A percentile compares a stretch with the other conserved stretches of the same genome.
Evolutionary conservation across 768 basidiomycete species (phyloP).

Genomic region (Xanthoconium stramineum): DNA sequence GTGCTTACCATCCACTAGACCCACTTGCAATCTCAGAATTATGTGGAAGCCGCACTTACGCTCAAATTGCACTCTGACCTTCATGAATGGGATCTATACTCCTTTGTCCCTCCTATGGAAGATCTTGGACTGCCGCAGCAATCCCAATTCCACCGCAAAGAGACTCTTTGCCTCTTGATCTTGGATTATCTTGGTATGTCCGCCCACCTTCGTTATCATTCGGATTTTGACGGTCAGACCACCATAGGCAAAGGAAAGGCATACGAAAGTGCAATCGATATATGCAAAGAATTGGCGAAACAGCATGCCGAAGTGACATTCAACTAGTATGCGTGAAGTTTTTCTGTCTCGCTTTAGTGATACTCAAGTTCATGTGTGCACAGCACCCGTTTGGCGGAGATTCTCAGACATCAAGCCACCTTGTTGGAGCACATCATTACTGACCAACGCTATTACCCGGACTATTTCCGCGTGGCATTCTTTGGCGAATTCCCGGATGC

Average conservation of each 20-base stretch:
- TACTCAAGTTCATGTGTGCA: conserved; percentile 9
- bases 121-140: conserved; percentile 89
- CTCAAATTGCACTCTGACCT: conserved; percentile 92
- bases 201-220: neutral
- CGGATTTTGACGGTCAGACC: neutral
- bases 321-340: conserved; percentile 64
- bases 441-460: conserved; percentile 82
- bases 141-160: conserved; percentile 91
- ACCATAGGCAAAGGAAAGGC: conserved; percentile 86
- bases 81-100: conserved; percentile 83
- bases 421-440: conserved; percentile 82
- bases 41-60: conserved; percentile 90
- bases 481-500: conserved; percentile 89
- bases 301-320: conserved; percentile 90
- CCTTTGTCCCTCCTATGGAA: conserved; percentile 83
- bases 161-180: conserved; percentile 85
- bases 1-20: conserved; percentile 47
- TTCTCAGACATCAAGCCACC: conserved; percentile 83
- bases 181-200: conserved; percentile 85
- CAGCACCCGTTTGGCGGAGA: conserved; percentile 82
- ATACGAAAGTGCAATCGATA: conserved; percentile 93
- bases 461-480: conserved; percentile 92
- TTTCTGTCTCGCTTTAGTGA: neutral
- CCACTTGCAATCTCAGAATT: conserved; percentile 86
- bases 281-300: conserved; percentile 85